Evolutionary conservation across 768 basidiomycete species (phyloP), one percentile per base, ranked within the genome.

Genomic region (Macrolepiota albuminosa): DNA sequence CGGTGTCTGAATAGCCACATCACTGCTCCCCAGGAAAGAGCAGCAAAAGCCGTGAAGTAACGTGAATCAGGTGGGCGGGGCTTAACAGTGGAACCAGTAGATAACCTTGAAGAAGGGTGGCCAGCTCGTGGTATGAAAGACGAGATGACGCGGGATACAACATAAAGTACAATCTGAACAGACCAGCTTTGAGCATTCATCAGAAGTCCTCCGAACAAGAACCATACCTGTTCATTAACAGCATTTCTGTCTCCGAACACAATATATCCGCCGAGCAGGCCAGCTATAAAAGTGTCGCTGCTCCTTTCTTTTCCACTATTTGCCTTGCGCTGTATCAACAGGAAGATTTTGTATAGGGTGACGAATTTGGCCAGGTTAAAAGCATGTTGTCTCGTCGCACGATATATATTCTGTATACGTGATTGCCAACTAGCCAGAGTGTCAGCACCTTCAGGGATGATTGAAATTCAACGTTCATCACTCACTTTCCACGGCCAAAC

Each of bases 1-100:
- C 84, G 80, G 72, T 97, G 80, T 68, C 87, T 81, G 82, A 95
- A 98, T 61, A 97, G 76, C 84, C 89, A 99, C 96, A 99, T 98
- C 49, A 98, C 95, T 8, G 89, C 82, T 47, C 93, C 97, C 97
- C 97, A 98, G 36, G 88, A 83, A 14, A 98, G 65, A 0, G 95
- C 92, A 3, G 95, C 91, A 62, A 95, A 94, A 48, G 91, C 69
- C 1, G 89, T 85, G 74, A 98, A 99, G 70, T 91, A 88, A 14
- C 83, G 77, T 18, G 92, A 78, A 68, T 96, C 84, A 3, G 95
- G 95, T 7, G 95, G 94, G 39, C 93, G 72, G 3, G 95, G 91
- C 68, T 81, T 84, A 47, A 81, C 79, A 40, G 73, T 62, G 4
- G 83, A 69, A 21, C 75, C 69, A 55, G 78, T 69, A 33, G 80